Percentiles rank a stretch among this genome's conserved stretches.
Conservation (phyloP, 129 eudicot genomes). For the Daucus carota region DNA sequence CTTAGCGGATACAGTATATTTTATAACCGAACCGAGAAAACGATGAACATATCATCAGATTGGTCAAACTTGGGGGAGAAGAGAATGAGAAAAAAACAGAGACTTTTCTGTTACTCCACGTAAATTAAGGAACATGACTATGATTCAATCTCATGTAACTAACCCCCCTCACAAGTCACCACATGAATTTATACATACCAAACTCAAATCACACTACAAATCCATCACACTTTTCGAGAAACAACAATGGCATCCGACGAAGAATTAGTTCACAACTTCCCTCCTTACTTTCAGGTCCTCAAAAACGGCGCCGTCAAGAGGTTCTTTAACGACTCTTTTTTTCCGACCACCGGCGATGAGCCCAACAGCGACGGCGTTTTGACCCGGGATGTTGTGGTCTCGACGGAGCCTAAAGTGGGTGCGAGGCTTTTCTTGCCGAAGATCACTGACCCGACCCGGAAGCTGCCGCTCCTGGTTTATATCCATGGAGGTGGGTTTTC, state of each 20-base stretch:
- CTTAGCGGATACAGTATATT: too few relatives aligned
- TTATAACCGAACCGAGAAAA: too few relatives aligned
- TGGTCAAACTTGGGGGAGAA: too few relatives aligned
- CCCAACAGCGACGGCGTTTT: slow-evolving; percentile 22
- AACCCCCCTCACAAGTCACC: too few relatives aligned
- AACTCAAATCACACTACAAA: too few relatives aligned
- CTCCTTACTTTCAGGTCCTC: slow-evolving; percentile 25
- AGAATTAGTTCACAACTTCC: not conserved
- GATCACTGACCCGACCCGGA: slow-evolving; percentile 13
- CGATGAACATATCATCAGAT: too few relatives aligned
- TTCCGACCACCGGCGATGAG: slow-evolving; percentile 23
- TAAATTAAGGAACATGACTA: too few relatives aligned
- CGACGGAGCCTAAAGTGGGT: slow-evolving; percentile 20
- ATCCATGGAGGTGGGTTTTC: slow-evolving; percentile 54
- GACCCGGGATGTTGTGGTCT: slow-evolving; percentile 31
- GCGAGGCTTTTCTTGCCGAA: slow-evolving; percentile 42
- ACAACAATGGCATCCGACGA: not conserved
- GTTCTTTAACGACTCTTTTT: not conserved
- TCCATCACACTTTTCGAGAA: not conserved
- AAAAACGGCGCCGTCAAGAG: slow-evolving; percentile 33
- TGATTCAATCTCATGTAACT: too few relatives aligned
- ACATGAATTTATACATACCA: too few relatives aligned
- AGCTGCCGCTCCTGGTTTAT: slow-evolving; percentile 45
- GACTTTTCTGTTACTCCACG: too few relatives aligned
- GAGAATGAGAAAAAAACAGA: too few relatives aligned